Evolutionary conservation across 495 filamentous ascomycete species (phyloP).

Genomic region (Aspergillus homomorphus): DNA sequence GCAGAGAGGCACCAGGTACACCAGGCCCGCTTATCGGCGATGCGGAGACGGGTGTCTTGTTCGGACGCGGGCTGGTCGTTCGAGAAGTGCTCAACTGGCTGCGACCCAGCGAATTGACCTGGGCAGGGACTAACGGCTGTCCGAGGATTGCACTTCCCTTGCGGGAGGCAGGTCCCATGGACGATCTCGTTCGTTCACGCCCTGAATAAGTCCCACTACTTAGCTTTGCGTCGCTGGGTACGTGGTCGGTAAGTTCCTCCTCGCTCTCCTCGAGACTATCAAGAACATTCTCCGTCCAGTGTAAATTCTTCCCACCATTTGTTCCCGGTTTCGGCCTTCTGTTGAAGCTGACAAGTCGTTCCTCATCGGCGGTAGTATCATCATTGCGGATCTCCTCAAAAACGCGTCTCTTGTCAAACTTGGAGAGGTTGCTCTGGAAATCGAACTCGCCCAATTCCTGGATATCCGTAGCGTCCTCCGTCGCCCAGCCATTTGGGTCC

Average conservation of each 20-base stretch:
- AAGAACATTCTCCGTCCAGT: conserved; percentile 89
- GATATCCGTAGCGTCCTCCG: conserved; percentile 94
- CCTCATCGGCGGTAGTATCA: conserved; percentile 83
- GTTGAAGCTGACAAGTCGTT: conserved; percentile 86
- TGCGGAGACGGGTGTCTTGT: conserved; percentile 32
- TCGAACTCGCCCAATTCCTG: conserved; percentile 94
- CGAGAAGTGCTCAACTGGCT: conserved; percentile 40
- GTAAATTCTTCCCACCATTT: conserved; percentile 82
- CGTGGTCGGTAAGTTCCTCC: conserved; percentile 59
- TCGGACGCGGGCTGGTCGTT: conserved; percentile 42
- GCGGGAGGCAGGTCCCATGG: conserved; percentile 54
- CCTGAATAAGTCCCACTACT: conserved; percentile 55
- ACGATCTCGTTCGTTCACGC: conserved; percentile 50
- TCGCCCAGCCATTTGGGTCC: conserved; percentile 87
- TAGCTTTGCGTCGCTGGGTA: conserved; percentile 53
- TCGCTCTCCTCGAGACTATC: conserved; percentile 67
- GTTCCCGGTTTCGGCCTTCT: conserved; percentile 73
- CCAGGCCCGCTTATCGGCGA: conserved; percentile 38
- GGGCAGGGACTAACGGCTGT: conserved; percentile 34
- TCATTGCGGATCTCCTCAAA: conserved; percentile 87
- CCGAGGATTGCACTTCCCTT: conserved; percentile 56
- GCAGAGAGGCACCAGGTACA: conserved; percentile 37
- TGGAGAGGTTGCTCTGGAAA: conserved; percentile 79
- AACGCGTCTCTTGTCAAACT: conserved; percentile 87
- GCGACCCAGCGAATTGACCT: conserved; percentile 36